phyloP scores from a whole-genome alignment of 768 basidiomycete species.

The Coprinopsis marcescibilis region DNA sequence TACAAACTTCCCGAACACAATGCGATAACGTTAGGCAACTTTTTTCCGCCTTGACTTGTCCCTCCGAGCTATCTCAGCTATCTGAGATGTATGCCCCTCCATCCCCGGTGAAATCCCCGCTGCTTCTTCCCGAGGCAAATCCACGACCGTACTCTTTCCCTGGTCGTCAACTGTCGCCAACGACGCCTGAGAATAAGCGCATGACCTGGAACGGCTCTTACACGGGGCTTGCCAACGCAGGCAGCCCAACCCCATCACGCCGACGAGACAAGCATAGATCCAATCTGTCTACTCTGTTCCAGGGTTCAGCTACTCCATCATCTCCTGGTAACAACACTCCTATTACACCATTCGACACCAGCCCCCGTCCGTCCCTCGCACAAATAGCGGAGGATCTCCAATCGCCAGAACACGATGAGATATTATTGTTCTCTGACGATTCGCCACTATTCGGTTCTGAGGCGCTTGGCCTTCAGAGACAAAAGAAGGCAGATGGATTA shows the following conservation, averaged over 20 bases:
- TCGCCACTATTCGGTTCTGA: constrained; percentile 47
- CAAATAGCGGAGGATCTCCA: constrained; percentile 15
- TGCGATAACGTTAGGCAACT: constrained; percentile 79
- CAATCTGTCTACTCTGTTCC: constrained; percentile 46
- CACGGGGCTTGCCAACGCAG: constrained; percentile 40
- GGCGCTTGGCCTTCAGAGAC: constrained; percentile 56
- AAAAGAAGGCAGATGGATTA: constrained; percentile 43
- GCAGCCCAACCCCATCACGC: constrained; percentile 39
- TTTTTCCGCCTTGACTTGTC: constrained; percentile 69
- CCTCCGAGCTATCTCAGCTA: constrained; percentile 67
- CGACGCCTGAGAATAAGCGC: constrained; percentile 41
- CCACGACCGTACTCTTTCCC: constrained; percentile 39
- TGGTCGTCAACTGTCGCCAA: constrained; percentile 26
- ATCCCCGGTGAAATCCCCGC: constrained; percentile 40
- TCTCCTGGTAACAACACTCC: constrained; percentile 20
- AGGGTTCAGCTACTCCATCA: constrained; percentile 11
- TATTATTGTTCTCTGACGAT: too few species aligned
- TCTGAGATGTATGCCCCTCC: constrained; percentile 88
- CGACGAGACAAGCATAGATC: constrained; percentile 46
- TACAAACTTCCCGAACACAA: constrained; percentile 72
- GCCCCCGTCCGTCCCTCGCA: constrained; percentile 12
- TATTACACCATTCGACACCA: constrained; percentile 21
- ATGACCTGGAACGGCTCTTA: constrained; percentile 74
- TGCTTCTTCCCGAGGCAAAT: constrained; percentile 20
- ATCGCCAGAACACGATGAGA: background rate